Percentiles rank a stretch among this genome's conserved stretches.
Conservation (phyloP, 2,329 filamentous ascomycete genomes). For the Fusarium setosum region DNA sequence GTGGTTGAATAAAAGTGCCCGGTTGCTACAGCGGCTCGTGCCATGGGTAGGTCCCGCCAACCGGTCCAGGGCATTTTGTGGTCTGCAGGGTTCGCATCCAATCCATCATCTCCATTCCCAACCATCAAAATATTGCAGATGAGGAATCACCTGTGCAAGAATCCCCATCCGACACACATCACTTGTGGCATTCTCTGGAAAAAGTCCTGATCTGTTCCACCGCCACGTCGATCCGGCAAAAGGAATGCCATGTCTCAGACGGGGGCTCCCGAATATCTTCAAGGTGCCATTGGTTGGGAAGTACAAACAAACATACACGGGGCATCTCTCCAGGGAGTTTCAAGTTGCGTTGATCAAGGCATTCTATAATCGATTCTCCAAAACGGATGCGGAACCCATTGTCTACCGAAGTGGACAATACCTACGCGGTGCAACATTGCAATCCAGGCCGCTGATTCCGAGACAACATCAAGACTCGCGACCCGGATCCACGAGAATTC, state of each 20-base stretch:
- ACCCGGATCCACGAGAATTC: constrained; percentile 17
- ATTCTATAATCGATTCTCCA: neutral
- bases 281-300: neutral
- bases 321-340: neutral
- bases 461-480: constrained; percentile 25
- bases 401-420: neutral
- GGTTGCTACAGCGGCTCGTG: constrained; percentile 25
- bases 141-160: constrained; percentile 8
- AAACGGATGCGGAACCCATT: neutral
- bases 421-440: constrained; percentile 2
- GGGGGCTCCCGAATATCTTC: constrained; percentile 19
- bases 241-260: constrained; percentile 32
- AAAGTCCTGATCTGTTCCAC: constrained; percentile 1
- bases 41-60: constrained; percentile 13
- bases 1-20: constrained; percentile 15
- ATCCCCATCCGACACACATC: neutral
- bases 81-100: constrained; percentile 21
- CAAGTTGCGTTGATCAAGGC: neutral
- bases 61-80: constrained; percentile 2
- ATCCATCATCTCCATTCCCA: constrained; percentile 25
- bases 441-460: constrained; percentile 17
- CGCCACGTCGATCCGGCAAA: constrained; percentile 25
- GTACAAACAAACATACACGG: neutral
- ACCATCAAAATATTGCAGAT: neutral
- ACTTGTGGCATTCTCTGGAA: neutral